Evolutionary conservation across 352 stramenopile species (phyloP).

Genomic region (Pythium angustatum): DNA sequence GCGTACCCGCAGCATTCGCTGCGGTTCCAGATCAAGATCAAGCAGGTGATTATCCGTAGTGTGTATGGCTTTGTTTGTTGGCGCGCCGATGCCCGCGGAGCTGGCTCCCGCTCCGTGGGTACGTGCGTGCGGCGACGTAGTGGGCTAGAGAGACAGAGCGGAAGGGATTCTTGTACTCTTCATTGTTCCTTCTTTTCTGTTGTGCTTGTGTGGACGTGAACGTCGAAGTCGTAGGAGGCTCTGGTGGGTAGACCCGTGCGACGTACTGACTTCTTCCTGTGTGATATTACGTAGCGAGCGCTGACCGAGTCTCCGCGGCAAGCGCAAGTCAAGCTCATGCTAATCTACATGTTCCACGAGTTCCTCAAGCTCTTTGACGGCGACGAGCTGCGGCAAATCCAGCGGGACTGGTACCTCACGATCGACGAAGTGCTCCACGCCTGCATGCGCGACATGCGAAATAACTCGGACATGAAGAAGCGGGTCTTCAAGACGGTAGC

Average conservation of each 20-base stretch:
- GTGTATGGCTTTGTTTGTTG: background rate
- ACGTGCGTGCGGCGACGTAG: too few species aligned
- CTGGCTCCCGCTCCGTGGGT: too few species aligned
- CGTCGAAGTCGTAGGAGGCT: too few species aligned
- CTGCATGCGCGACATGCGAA: conserved; percentile 69
- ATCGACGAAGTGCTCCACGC: conserved; percentile 77
- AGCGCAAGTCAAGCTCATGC: conserved; percentile 83
- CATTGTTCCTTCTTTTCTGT: background rate
- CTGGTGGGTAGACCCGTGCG: too few species aligned
- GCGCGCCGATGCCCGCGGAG: too few species aligned
- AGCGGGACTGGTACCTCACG: conserved; percentile 81
- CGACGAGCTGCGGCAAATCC: conserved; percentile 51
- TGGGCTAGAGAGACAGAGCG: conserved; percentile 2
- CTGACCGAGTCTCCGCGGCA: conserved; percentile 54
- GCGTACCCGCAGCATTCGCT: conserved; percentile 68
- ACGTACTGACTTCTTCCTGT: conserved; percentile 5
- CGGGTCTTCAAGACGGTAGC: conserved; percentile 83
- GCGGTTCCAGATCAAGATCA: conserved; percentile 88
- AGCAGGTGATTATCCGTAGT: conserved; percentile 61
- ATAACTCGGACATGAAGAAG: conserved; percentile 65
- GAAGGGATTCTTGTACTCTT: conserved; percentile 1
- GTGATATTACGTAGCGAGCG: conserved; percentile 42
- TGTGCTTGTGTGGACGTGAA: background rate
- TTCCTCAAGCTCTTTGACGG: conserved; percentile 83
- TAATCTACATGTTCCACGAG: conserved; percentile 88